Evolutionary conservation across 78 protist species (phyloP).

Genomic region (Bigelowiella natans): DNA sequence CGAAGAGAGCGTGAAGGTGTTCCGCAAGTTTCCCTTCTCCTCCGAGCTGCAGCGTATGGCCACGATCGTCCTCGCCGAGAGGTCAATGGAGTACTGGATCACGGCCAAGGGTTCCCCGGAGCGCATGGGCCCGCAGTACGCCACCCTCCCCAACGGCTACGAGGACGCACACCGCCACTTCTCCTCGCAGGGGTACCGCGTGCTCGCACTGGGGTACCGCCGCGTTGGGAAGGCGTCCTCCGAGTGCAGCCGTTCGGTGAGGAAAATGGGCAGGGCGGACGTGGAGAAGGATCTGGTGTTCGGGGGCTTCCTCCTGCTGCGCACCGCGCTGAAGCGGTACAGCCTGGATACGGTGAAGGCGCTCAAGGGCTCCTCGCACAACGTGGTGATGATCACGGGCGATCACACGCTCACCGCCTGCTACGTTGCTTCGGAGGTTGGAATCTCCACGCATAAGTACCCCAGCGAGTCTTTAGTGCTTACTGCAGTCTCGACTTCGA

Average conservation of each 20-base stretch:
- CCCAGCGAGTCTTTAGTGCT: too few species aligned
- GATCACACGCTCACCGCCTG: slow-evolving; percentile 84
- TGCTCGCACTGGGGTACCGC: slow-evolving; percentile 34
- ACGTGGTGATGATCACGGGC: slow-evolving; percentile 93
- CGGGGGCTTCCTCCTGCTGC: slow-evolving; percentile 76
- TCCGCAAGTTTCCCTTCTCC: slow-evolving; percentile 65
- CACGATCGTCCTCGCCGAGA: slow-evolving; percentile 19
- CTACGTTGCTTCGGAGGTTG: slow-evolving; percentile 73
- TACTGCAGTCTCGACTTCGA: neutral
- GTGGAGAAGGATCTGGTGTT: slow-evolving; percentile 55
- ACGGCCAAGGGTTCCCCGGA: slow-evolving; percentile 83
- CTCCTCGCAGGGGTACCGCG: slow-evolving; percentile 32
- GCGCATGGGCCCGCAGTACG: slow-evolving; percentile 22
- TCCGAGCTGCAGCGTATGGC: slow-evolving; percentile 79
- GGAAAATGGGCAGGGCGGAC: too few species aligned
- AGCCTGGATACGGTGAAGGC: slow-evolving; percentile 30
- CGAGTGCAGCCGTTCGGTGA: too few species aligned
- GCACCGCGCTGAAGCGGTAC: slow-evolving; percentile 69
- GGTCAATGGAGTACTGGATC: neutral
- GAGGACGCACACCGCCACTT: neutral
- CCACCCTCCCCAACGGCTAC: slow-evolving; percentile 3
- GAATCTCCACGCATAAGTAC: slow-evolving; percentile 23
- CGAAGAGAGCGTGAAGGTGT: slow-evolving; percentile 16
- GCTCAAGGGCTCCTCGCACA: slow-evolving; percentile 55
- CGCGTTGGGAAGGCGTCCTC: neutral